Evolutionary conservation across 1,284 basidiomycete species (phyloP).

Genomic region (Quambalaria eucalypti): DNA sequence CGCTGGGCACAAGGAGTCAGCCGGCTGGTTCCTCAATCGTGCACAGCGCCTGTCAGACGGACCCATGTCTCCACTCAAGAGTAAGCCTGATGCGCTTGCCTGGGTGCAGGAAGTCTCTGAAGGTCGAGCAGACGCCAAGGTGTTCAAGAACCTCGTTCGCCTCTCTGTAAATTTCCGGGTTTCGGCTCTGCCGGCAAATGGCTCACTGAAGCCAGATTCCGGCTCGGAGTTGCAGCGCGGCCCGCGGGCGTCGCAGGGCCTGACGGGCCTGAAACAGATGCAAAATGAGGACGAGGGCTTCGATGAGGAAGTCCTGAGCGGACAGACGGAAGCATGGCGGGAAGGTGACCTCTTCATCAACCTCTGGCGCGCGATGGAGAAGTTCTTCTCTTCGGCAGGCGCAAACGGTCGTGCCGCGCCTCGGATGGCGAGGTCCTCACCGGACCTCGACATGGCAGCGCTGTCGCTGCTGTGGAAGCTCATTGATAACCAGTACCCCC

Average conservation of each 20-base stretch:
- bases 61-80: slow-evolving; percentile 18
- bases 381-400: not conserved
- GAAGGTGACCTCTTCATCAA: slow-evolving; percentile 3
- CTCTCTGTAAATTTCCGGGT: slow-evolving; percentile 14
- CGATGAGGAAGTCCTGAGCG: not conserved
- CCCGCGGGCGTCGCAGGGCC: not conserved
- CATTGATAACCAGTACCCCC: slow-evolving; percentile 22
- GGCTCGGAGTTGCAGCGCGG: not conserved
- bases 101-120: slow-evolving; percentile 18
- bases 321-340: slow-evolving; percentile 2
- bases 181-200: slow-evolving; percentile 1
- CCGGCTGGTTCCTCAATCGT: slow-evolving; percentile 12
- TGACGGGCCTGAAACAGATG: too few relatives aligned
- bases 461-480: slow-evolving; percentile 24
- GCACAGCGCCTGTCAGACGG: slow-evolving; percentile 11
- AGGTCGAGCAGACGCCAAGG: slow-evolving; percentile 14
- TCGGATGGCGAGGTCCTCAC: too few relatives aligned
- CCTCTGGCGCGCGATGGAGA: not conserved
- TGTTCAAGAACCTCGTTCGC: slow-evolving; percentile 16
- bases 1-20: too few relatives aligned
- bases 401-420: not conserved
- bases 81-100: slow-evolving; percentile 16
- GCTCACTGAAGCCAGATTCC: too few relatives aligned
- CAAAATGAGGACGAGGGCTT: slow-evolving; percentile 2
- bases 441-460: slow-evolving; percentile 14